These are phyloP conservation scores for Plasmopara halstedii DNA, from an alignment of 352 stramenopile genomes.

Conservation along the genomic window DNA sequence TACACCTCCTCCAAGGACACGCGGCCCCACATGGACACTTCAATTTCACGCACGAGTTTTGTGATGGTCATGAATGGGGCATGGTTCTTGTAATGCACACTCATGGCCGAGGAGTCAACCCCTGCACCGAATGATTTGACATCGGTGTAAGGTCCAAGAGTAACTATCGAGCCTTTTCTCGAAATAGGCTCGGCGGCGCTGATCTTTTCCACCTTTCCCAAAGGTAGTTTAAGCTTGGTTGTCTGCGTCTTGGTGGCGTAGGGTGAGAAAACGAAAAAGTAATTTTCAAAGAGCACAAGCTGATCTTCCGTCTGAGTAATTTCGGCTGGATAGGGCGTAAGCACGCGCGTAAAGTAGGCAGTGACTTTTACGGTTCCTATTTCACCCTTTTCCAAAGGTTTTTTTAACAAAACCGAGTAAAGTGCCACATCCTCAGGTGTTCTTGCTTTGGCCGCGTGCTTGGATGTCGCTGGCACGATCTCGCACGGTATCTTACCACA, in stretches of 20 bases:
- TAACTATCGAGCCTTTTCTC: constrained; percentile 69
- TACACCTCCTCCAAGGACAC: constrained; percentile 86
- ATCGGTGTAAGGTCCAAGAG: constrained; percentile 74
- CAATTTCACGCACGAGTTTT: constrained; percentile 77
- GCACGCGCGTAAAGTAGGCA: constrained; percentile 65
- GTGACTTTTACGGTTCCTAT: constrained; percentile 64
- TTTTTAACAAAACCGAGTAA: constrained; percentile 69
- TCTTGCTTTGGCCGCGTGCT: constrained; percentile 18
- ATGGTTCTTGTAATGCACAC: constrained; percentile 84
- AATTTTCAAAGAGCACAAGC: constrained; percentile 70
- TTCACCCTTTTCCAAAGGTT: constrained; percentile 40
- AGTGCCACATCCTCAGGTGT: constrained; percentile 33
- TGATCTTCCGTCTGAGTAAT: constrained; percentile 81
- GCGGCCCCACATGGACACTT: constrained; percentile 87
- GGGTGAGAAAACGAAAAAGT: constrained; percentile 58
- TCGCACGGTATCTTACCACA: constrained; percentile 67
- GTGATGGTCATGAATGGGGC: constrained; percentile 81
- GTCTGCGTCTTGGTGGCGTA: constrained; percentile 76
- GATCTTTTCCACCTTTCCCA: constrained; percentile 63
- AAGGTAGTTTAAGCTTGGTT: constrained; percentile 81
- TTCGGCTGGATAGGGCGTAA: constrained; percentile 71
- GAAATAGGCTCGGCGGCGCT: constrained; percentile 42
- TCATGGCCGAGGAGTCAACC: constrained; percentile 18
- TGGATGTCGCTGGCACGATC: constrained; percentile 35
- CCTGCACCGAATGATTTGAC: constrained; percentile 46